phyloP scores from a whole-genome alignment of 169 alveolate genomes.

The Ichthyophthirius multifiliis region DNA sequence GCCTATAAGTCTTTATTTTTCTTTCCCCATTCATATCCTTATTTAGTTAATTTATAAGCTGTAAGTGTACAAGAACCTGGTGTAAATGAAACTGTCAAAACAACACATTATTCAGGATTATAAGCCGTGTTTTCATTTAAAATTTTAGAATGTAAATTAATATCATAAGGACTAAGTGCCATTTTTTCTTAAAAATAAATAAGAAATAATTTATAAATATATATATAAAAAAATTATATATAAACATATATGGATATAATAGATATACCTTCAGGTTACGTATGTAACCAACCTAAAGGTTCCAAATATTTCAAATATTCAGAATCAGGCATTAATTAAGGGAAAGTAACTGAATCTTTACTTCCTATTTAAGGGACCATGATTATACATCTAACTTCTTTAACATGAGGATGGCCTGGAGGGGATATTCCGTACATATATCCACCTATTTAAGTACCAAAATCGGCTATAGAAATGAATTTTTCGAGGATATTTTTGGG shows the following conservation, averaged over 20 bases:
- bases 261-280: slow-evolving; percentile 82
- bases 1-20: slow-evolving; percentile 56
- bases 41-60: slow-evolving; percentile 92
- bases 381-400: slow-evolving; percentile 94
- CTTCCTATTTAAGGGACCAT: slow-evolving; percentile 98
- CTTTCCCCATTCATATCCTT: slow-evolving; percentile 92
- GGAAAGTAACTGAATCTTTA: slow-evolving; percentile 90
- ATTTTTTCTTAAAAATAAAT: slow-evolving; percentile 69
- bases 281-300: slow-evolving; percentile 98
- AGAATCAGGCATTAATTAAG: slow-evolving; percentile 90
- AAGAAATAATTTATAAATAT: too few species aligned
- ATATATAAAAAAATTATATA: background rate
- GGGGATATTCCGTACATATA: slow-evolving; percentile 95
- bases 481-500: slow-evolving; percentile 97
- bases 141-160: slow-evolving; percentile 71
- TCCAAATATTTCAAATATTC: slow-evolving; percentile 92
- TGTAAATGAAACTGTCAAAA: slow-evolving; percentile 91
- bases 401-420: slow-evolving; percentile 86
- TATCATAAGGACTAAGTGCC: slow-evolving; percentile 80
- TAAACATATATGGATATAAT: background rate
- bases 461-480: slow-evolving; percentile 96
- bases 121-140: slow-evolving; percentile 48
- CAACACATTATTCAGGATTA: slow-evolving; percentile 72
- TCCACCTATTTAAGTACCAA: slow-evolving; percentile 98
- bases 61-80: slow-evolving; percentile 98